phyloP scores from a whole-genome alignment of 805 yeast species.

The Suhomyces emberorum region DNA sequence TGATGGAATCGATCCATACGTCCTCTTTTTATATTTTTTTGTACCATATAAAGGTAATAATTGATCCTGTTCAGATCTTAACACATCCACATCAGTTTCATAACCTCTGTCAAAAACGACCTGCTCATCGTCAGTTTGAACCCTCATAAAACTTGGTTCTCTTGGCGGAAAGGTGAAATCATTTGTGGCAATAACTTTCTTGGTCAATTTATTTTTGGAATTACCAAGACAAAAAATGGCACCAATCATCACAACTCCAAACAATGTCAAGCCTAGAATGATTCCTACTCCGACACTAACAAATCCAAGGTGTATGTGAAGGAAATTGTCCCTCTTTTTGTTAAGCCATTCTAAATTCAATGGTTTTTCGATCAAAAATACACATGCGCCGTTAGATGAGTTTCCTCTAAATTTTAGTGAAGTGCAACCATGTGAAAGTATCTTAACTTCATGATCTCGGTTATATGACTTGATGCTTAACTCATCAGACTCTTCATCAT shows the following conservation, averaged over 20 bases:
- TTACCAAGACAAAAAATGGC: constrained; percentile 11
- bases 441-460: constrained; percentile 53
- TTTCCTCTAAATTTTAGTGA: constrained; percentile 20
- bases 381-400: constrained; percentile 41
- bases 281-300: constrained; percentile 68
- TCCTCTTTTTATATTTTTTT: constrained; percentile 13
- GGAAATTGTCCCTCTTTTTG: constrained; percentile 30
- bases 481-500: not conserved
- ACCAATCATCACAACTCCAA: constrained; percentile 13
- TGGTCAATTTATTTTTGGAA: constrained; percentile 3
- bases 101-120: constrained; percentile 34
- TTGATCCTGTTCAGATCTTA: constrained; percentile 28
- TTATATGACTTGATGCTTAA: constrained; percentile 32
- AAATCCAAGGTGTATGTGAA: constrained; percentile 62
- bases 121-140: constrained; percentile 28
- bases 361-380: constrained; percentile 65
- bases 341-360: constrained; percentile 63
- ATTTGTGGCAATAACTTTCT: constrained; percentile 1
- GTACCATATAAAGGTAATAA: constrained; percentile 24
- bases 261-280: constrained; percentile 53
- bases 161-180: constrained; percentile 9
- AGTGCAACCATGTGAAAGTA: constrained; percentile 62
- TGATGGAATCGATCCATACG: constrained; percentile 17
- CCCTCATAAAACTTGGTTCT: constrained; percentile 37
- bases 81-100: constrained; percentile 41